A percentile compares a stretch with the other conserved stretches of the same genome.
Conservation (phyloP, 805 yeast species). For the Candida endomychidarum region DNA sequence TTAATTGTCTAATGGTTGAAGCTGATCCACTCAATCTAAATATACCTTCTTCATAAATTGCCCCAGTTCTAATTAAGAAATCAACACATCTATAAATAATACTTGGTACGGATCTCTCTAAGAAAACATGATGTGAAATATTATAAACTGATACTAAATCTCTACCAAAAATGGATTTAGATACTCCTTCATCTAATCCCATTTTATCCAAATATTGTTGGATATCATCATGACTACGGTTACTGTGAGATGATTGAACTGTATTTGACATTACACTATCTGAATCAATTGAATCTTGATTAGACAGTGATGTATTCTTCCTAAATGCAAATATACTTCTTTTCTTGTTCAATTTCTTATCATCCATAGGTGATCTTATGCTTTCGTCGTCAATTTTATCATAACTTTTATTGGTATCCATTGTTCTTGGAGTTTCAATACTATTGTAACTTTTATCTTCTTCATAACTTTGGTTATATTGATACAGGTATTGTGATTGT, state of each 20-base stretch:
- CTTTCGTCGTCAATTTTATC: slow-evolving; percentile 16
- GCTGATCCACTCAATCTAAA: slow-evolving; percentile 91
- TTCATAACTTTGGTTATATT: background rate
- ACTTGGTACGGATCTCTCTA: slow-evolving; percentile 61
- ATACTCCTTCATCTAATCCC: slow-evolving; percentile 32
- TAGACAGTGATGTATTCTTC: slow-evolving; percentile 19
- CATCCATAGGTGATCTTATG: slow-evolving; percentile 13
- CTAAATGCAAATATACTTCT: slow-evolving; percentile 62
- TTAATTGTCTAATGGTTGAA: slow-evolving; percentile 65
- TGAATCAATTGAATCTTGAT: background rate
- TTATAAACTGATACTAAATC: slow-evolving; percentile 52
- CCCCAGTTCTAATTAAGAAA: slow-evolving; percentile 62
- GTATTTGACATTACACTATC: slow-evolving; percentile 7
- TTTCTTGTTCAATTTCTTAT: slow-evolving; percentile 47
- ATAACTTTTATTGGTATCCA: slow-evolving; percentile 5
- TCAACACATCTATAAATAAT: slow-evolving; percentile 75
- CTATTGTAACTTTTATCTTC: slow-evolving; percentile 5
- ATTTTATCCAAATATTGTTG: slow-evolving; percentile 35
- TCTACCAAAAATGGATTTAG: slow-evolving; percentile 62
- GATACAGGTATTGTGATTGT: background rate
- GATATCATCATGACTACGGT: slow-evolving; percentile 15
- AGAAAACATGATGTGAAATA: slow-evolving; percentile 49
- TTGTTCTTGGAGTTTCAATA: slow-evolving; percentile 9
- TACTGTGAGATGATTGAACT: background rate
- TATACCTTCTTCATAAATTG: slow-evolving; percentile 85